phyloP scores from a whole-genome alignment of 768 basidiomycete species.

The Termitomyces sp. region DNA sequence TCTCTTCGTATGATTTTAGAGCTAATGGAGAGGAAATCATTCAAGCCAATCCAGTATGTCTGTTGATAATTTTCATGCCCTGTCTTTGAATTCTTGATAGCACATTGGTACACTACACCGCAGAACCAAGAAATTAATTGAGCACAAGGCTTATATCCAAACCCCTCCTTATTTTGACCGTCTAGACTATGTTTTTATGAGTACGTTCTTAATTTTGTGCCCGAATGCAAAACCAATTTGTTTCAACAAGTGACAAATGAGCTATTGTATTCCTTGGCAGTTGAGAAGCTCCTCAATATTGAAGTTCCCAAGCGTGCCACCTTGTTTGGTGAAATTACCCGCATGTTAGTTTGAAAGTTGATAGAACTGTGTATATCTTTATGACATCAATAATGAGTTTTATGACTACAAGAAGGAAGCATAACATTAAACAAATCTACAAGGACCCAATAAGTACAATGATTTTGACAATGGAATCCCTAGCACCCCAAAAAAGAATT shows the following conservation, averaged over 20 bases:
- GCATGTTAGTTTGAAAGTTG: constrained; percentile 45
- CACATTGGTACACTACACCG: constrained; percentile 96
- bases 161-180: constrained; percentile 99
- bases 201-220: constrained; percentile 38
- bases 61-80: not conserved
- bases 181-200: constrained; percentile 99
- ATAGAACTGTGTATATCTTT: not conserved
- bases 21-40: constrained; percentile 96
- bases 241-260: constrained; percentile 87
- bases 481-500: not conserved
- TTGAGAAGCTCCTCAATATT: constrained; percentile 96
- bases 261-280: constrained; percentile 92
- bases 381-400: not conserved
- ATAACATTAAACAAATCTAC: not conserved
- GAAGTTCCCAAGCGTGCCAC: constrained; percentile 96
- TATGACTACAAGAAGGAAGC: not conserved
- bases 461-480: not conserved
- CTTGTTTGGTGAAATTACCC: constrained; percentile 94
- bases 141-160: constrained; percentile 98
- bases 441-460: not conserved
- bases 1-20: constrained; percentile 96
- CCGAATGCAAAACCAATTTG: not conserved
- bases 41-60: constrained; percentile 72
- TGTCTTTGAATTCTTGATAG: constrained; percentile 24
- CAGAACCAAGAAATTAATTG: constrained; percentile 97